phyloP scores from a whole-genome alignment of 345 rosid genomes.

The Populus euphratica region DNA sequence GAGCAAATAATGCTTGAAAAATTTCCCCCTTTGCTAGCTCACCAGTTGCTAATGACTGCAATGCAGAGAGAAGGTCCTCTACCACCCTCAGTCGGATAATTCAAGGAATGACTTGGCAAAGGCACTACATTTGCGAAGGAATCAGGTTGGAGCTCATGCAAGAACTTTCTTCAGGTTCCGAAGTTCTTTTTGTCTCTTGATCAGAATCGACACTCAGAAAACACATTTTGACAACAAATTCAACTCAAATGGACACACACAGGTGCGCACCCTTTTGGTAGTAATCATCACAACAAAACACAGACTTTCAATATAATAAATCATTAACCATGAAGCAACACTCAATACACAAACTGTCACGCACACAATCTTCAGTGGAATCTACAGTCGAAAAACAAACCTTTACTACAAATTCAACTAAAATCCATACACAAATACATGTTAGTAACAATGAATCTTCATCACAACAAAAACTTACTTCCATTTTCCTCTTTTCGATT shows the following conservation, averaged over 20 bases:
- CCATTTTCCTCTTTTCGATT: background rate
- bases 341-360: background rate
- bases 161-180: conserved; percentile 22
- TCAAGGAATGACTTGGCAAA: conserved; percentile 17
- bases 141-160: conserved; percentile 9
- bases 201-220: conserved; percentile 15
- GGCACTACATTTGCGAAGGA: conserved; percentile 10
- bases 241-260: background rate
- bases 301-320: too few relatives aligned
- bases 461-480: background rate
- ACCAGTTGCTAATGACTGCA: conserved; percentile 70
- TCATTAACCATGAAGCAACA: background rate
- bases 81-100: conserved; percentile 25
- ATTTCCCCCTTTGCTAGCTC: conserved; percentile 62
- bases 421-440: background rate
- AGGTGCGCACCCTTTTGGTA: background rate
- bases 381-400: background rate
- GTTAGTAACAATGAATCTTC: background rate
- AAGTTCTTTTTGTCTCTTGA: conserved; percentile 16
- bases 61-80: conserved; percentile 57
- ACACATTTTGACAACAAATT: background rate
- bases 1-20: conserved; percentile 74
- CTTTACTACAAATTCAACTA: background rate
- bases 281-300: background rate
- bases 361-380: background rate